Base-by-base conservation (phyloP, 1,139 yeast genomes). In the Kurtzmaniella quercitrusa region DNA sequence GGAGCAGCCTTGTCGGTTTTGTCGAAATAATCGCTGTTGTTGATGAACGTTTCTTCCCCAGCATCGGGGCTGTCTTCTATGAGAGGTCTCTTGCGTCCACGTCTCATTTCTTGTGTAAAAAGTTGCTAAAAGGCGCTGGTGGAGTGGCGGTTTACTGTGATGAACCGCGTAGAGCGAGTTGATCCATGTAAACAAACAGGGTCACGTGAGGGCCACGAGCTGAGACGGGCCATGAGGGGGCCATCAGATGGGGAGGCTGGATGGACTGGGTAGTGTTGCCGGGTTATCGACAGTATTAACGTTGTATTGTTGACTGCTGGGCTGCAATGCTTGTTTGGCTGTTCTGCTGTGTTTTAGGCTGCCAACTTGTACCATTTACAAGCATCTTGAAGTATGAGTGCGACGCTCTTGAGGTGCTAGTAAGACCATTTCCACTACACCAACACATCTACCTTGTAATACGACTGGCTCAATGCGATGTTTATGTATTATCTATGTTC, bases 21-120 rank as follows among this genome's bases (percentile, higher is more conserved):
- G 14, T 31, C 36, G 16, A n/a, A 34, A 19, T 36, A 65, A 48
- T 72, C 77, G 48, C 76, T 70, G 47, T 72, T 72, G 50, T 72
- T 72, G 36, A 72, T 56, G 44, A 72, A 72, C 0, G 73, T 60
- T 4, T 53, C 55, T 9, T 60, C 63, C 12, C 56, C 63, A 9
- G 51, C 54, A 34, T 48, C 55, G 15, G 38, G 27, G n/a, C 15
- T 17, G 8, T 50, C 53, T 11, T 19, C 39, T 11, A 44, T 43
- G 16, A 23, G 43, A 17, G 47, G 41, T 23, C 48, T 46, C 41
- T 47, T 44, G 15, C 44, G 17, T 3, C 34, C 49, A 25, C 41
- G 37, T 39, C 21, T 29, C 25, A 21, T 42, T 33, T 18, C 34
- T 19, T n/a, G 33, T 33, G 9, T 9, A 27, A 27, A 4, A 33